phyloP scores from a whole-genome alignment of 345 rosid species.

The Aurinia saxatilis region DNA sequence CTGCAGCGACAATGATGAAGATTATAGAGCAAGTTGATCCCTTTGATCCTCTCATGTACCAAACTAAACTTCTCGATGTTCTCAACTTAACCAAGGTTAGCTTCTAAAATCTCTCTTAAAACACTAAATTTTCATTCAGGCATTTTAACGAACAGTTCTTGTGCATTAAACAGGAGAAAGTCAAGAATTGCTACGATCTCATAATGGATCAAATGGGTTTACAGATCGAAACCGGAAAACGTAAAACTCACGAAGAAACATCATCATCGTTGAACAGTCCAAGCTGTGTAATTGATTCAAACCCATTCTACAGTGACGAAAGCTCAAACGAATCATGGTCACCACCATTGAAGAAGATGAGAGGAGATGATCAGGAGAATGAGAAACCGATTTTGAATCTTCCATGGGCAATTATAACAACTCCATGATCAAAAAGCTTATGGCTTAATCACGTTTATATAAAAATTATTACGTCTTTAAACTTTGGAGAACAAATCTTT shows the following conservation, averaged over 20 bases:
- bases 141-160: slow-evolving; percentile 5
- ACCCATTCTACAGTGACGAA: slow-evolving; percentile 36
- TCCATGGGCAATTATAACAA: slow-evolving; percentile 27
- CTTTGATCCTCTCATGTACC: slow-evolving; percentile 36
- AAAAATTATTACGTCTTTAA: neutral
- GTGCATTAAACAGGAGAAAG: slow-evolving; percentile 48
- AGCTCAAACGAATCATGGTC: slow-evolving; percentile 48
- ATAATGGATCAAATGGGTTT: slow-evolving; percentile 16
- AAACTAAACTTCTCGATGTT: slow-evolving; percentile 48
- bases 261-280: slow-evolving; percentile 42
- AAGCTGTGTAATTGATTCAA: slow-evolving; percentile 54
- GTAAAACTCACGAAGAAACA: slow-evolving; percentile 40
- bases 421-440: slow-evolving; percentile 2
- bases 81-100: slow-evolving; percentile 59
- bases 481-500: neutral
- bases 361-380: slow-evolving; percentile 32
- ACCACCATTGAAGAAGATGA: slow-evolving; percentile 47
- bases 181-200: slow-evolving; percentile 44
- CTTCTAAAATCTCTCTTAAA: neutral
- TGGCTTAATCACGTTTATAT: neutral
- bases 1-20: slow-evolving; percentile 80
- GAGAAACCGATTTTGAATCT: slow-evolving; percentile 22
- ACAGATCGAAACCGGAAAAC: slow-evolving; percentile 32
- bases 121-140: neutral
- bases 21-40: slow-evolving; percentile 56